Evolutionary conservation across 1,139 yeast genomes (phyloP).

Genomic region (Meyerozyma carpophila): DNA sequence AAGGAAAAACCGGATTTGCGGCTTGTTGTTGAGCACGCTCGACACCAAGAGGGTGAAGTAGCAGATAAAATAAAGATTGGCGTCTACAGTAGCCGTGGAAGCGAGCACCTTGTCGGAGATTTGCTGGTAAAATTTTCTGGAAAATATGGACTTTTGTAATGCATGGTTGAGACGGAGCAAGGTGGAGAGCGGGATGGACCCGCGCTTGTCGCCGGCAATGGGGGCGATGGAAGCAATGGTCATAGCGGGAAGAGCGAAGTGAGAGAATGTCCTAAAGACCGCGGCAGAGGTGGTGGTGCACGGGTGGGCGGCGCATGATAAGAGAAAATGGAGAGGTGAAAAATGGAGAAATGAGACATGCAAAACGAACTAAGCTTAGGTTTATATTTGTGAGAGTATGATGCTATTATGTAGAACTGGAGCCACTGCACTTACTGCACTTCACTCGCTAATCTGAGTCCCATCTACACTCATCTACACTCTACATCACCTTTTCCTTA

Average conservation of each 20-base stretch:
- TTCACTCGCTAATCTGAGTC: too few relatives aligned
- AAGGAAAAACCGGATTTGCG: conserved; percentile 26
- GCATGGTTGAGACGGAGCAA: conserved; percentile 15
- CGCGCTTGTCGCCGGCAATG: conserved; percentile 2
- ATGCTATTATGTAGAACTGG: too few relatives aligned
- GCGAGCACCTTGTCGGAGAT: conserved; percentile 37
- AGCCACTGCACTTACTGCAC: too few relatives aligned
- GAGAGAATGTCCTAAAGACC: not conserved
- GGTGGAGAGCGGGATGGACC: conserved; percentile 10
- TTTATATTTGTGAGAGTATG: too few relatives aligned
- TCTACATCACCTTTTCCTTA: too few relatives aligned
- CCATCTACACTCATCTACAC: too few relatives aligned
- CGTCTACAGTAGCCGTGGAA: conserved; percentile 32
- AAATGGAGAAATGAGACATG: too few relatives aligned
- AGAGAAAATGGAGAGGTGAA: too few relatives aligned
- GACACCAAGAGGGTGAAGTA: conserved; percentile 39
- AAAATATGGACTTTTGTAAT: conserved; percentile 18
- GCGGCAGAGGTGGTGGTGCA: not conserved
- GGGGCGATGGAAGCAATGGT: conserved; percentile 7
- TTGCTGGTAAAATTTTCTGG: conserved; percentile 39
- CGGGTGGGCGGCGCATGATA: not conserved
- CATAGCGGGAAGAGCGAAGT: not conserved
- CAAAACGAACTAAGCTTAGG: too few relatives aligned
- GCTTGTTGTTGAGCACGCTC: conserved; percentile 35
- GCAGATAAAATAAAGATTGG: conserved; percentile 39